A percentile compares a stretch with the other conserved stretches of the same genome.
These are phyloP conservation scores for Neurospora intermedia DNA, from an alignment of 495 filamentous ascomycete genomes.

Conservation along the genomic window DNA sequence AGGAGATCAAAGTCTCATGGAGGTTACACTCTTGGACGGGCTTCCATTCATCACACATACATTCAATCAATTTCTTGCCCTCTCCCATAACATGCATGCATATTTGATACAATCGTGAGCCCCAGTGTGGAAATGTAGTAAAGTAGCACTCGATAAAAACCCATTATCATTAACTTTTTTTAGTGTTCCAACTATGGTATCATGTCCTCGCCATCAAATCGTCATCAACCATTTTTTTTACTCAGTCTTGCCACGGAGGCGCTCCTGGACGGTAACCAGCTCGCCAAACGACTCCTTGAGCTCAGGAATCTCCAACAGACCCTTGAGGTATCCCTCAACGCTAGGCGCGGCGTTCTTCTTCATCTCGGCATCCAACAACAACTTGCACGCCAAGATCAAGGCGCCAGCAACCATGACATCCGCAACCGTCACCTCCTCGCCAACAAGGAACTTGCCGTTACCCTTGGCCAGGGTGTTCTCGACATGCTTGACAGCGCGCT, in stretches of 20 bases:
- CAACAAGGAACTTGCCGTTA: constrained; percentile 34
- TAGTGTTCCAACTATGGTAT: neutral
- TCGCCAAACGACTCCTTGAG: constrained; percentile 41
- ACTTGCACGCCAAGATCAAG: constrained; percentile 29
- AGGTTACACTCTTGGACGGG: neutral
- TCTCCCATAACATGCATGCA: neutral
- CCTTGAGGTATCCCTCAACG: constrained; percentile 34
- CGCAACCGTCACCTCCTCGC: constrained; percentile 41
- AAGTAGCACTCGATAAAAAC: neutral
- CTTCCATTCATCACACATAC: neutral
- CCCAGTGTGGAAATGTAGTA: neutral
- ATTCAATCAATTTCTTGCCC: neutral
- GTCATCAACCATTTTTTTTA: neutral
- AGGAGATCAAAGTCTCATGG: neutral
- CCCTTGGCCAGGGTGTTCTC: constrained; percentile 31
- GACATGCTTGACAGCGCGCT: constrained; percentile 28
- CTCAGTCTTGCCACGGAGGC: neutral
- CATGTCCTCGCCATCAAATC: neutral
- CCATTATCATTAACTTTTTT: neutral
- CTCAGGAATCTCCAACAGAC: constrained; percentile 32
- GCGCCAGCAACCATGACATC: constrained; percentile 39
- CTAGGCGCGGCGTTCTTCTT: constrained; percentile 33
- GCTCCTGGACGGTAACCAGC: constrained; percentile 34
- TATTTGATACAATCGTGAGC: neutral
- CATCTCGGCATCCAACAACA: constrained; percentile 42